phyloP scores from a whole-genome alignment of 164 flowering plant genomes.

The Stephania yunnanensis region DNA sequence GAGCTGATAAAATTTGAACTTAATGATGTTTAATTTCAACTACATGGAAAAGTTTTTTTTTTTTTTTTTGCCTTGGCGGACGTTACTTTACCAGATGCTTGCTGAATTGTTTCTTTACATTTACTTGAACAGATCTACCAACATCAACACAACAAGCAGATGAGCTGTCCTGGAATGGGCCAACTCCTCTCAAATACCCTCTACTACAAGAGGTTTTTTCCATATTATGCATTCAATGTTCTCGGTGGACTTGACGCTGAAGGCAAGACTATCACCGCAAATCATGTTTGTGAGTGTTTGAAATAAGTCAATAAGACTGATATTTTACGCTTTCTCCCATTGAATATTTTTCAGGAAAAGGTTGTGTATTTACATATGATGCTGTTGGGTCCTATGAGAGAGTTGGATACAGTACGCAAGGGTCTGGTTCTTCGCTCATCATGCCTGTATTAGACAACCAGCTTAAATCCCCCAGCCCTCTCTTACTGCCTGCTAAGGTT shows the following conservation, averaged over 20 bases:
- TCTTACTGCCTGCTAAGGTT: constrained; percentile 79
- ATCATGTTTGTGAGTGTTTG: not conserved
- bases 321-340: not conserved
- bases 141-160: constrained; percentile 96
- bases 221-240: constrained; percentile 93
- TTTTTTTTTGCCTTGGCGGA: no score
- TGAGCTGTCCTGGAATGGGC: constrained; percentile 99
- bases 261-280: constrained; percentile 33
- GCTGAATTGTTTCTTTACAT: not conserved
- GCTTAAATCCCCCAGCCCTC: constrained; percentile 95
- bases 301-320: not conserved
- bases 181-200: constrained; percentile 93
- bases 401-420: constrained; percentile 94
- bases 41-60: not conserved
- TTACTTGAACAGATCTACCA: constrained; percentile 60
- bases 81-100: not conserved
- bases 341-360: constrained; percentile 57
- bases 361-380: constrained; percentile 96
- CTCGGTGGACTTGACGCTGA: constrained; percentile 91
- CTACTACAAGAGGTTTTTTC: constrained; percentile 97
- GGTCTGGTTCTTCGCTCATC: constrained; percentile 90
- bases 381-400: constrained; percentile 98
- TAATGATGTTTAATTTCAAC: not conserved
- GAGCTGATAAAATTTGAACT: no score
- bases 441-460: constrained; percentile 94